A percentile compares a stretch with the other conserved stretches of the same genome.
These are phyloP conservation scores for Pythium myriotylum DNA, from an alignment of 352 stramenopile species.

Conservation along the genomic window DNA sequence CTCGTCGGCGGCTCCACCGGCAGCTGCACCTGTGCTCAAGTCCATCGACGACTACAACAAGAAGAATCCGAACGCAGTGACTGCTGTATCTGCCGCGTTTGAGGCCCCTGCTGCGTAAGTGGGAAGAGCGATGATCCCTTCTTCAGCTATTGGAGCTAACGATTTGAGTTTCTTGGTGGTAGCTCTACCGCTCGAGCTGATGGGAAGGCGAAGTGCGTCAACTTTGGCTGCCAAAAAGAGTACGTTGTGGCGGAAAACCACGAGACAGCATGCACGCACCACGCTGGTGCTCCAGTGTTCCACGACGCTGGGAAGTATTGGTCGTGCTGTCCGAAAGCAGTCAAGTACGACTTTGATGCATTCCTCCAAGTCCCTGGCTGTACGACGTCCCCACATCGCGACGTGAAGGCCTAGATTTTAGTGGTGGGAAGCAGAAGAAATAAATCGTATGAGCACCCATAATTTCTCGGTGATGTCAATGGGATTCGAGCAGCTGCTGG, in stretches of 20 bases:
- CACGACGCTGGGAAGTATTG: constrained; percentile 94
- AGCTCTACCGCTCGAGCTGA: constrained; percentile 61
- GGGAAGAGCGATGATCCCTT: background rate
- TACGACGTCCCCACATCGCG: constrained; percentile 77
- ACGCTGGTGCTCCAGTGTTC: constrained; percentile 90
- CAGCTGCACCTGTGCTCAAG: constrained; percentile 67
- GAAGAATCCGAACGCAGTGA: constrained; percentile 89
- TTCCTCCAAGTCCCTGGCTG: constrained; percentile 92
- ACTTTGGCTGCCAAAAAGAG: constrained; percentile 92
- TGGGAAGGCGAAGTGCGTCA: constrained; percentile 89
- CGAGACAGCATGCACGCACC: constrained; percentile 75
- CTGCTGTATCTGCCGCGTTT: constrained; percentile 71
- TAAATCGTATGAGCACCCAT: too few species aligned
- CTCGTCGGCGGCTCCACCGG: constrained; percentile 11
- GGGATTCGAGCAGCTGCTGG: too few species aligned
- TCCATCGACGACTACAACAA: constrained; percentile 94
- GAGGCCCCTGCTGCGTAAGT: constrained; percentile 56
- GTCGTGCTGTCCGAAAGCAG: constrained; percentile 91
- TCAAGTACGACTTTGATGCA: constrained; percentile 96
- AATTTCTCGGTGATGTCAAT: too few species aligned
- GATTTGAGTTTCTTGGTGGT: constrained; percentile 15
- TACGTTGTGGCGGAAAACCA: constrained; percentile 91
- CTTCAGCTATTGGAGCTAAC: background rate
- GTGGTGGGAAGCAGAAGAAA: background rate
- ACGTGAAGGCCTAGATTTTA: constrained; percentile 52